Conservation (phyloP, 1,284 basidiomycete species). For the Xerocomus amazonicus region DNA sequence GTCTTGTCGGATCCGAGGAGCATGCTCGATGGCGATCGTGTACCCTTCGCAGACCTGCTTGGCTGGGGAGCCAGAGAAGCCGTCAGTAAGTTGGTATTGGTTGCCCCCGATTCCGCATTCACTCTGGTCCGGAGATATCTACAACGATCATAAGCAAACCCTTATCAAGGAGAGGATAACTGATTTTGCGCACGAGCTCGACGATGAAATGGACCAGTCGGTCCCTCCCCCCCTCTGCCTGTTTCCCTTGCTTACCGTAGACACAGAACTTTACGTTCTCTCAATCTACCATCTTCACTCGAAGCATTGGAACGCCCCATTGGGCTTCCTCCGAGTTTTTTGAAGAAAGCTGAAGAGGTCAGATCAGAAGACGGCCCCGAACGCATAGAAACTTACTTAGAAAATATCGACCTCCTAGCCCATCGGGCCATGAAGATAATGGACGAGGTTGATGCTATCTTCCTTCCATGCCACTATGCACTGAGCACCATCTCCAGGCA, state of each 20-base stretch:
- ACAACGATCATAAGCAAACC: conserved; percentile 78
- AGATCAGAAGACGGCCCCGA: conserved; percentile 73
- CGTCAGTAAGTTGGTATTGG: conserved; percentile 59
- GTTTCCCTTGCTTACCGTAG: conserved; percentile 2
- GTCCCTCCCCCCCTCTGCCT: conserved; percentile 21
- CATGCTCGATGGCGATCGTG: conserved; percentile 44
- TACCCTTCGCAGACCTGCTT: conserved; percentile 77
- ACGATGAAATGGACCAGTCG: conserved; percentile 62
- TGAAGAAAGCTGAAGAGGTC: conserved; percentile 87
- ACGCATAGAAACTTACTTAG: conserved; percentile 68
- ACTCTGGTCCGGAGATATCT: conserved; percentile 59
- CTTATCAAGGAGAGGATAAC: conserved; percentile 70
- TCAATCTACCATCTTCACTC: conserved; percentile 83
- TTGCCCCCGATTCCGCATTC: neutral
- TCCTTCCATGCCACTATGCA: neutral
- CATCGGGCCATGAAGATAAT: conserved; percentile 62
- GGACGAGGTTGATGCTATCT: conserved; percentile 58
- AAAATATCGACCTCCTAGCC: conserved; percentile 70
- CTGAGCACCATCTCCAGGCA: conserved; percentile 46
- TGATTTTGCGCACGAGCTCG: conserved; percentile 62
- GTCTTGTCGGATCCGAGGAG: conserved; percentile 63
- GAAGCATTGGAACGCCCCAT: conserved; percentile 87
- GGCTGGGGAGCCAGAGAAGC: conserved; percentile 89
- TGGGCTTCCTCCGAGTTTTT: conserved; percentile 83
- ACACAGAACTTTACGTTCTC: conserved; percentile 60